Evolutionary conservation across 1,284 basidiomycete species (phyloP).

Genomic region (Sporisorium graminicola): DNA sequence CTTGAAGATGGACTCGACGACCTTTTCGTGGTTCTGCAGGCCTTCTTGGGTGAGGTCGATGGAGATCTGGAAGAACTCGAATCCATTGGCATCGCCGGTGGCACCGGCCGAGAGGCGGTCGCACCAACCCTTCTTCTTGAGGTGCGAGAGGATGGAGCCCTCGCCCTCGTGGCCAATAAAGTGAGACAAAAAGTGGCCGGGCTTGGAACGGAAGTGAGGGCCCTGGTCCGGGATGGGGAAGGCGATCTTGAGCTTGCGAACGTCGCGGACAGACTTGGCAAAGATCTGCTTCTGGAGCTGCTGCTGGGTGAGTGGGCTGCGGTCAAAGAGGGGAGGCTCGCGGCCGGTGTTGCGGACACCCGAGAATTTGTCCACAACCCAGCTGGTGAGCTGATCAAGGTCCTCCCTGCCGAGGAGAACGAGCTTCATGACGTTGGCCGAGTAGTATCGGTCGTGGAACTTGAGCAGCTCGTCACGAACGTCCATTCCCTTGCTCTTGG

Average conservation of each 20-base stretch:
- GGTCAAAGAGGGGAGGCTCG: conserved; percentile 77
- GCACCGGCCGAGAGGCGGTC: conserved; percentile 82
- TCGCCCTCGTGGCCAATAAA: conserved; percentile 96
- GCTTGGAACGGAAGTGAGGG: conserved; percentile 83
- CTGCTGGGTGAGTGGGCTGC: conserved; percentile 75
- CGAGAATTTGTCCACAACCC: conserved; percentile 82
- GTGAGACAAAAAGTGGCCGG: conserved; percentile 83
- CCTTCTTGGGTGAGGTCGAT: conserved; percentile 86
- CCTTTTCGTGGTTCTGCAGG: conserved; percentile 85
- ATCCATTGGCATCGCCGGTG: conserved; percentile 79
- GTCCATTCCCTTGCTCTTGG: conserved; percentile 78
- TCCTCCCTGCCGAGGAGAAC: conserved; percentile 91
- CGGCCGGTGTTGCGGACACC: conserved; percentile 79
- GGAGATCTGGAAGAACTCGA: conserved; percentile 89
- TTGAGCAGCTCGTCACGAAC: conserved; percentile 90
- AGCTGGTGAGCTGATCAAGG: conserved; percentile 80
- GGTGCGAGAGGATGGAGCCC: conserved; percentile 89
- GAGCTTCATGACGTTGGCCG: conserved; percentile 91
- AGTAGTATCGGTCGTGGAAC: conserved; percentile 95
- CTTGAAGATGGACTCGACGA: conserved; percentile 82
- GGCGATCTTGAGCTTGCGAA: conserved; percentile 86
- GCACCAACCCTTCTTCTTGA: conserved; percentile 93
- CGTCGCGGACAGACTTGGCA: conserved; percentile 89
- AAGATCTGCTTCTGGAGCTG: conserved; percentile 81
- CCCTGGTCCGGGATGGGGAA: conserved; percentile 79